A percentile compares a stretch with the other conserved stretches of the same genome.
Conservation (phyloP, 352 stramenopile species). For the Globisporangium rhizosaccharum region DNA sequence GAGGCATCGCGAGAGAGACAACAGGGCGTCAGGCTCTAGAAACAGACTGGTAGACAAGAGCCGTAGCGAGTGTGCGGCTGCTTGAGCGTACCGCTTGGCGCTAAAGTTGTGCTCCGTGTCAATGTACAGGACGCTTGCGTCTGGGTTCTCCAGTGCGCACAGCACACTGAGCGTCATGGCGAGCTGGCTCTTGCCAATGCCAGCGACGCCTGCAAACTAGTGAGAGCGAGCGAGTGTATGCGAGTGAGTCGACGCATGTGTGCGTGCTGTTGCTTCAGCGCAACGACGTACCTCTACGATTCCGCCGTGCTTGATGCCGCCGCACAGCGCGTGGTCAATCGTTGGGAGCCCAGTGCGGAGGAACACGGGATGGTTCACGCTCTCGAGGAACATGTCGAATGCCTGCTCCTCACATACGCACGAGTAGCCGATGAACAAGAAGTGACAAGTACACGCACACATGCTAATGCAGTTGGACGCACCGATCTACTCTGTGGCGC, state of each 20-base stretch:
- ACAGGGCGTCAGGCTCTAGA: not conserved
- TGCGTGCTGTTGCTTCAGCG: not conserved
- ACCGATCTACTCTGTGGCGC: conserved; percentile 40
- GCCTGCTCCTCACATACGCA: conserved; percentile 26
- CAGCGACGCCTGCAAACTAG: conserved; percentile 63
- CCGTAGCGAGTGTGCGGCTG: not conserved
- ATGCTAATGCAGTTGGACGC: not conserved
- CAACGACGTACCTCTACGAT: conserved; percentile 38
- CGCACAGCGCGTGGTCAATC: conserved; percentile 60
- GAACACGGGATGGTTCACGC: conserved; percentile 52
- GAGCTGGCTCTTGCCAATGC: conserved; percentile 72
- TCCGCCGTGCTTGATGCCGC: conserved; percentile 46
- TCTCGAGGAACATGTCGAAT: conserved; percentile 77
- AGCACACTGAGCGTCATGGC: conserved; percentile 70
- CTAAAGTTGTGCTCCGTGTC: conserved; percentile 74
- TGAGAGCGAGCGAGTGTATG: not conserved
- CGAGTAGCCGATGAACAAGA: not conserved
- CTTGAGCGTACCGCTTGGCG: conserved; percentile 38
- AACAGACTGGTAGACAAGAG: not conserved
- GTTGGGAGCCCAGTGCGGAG: conserved; percentile 55
- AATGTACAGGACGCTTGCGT: conserved; percentile 56
- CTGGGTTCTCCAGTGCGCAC: conserved; percentile 59
- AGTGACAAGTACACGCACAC: not conserved
- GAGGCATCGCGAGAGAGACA: not conserved
- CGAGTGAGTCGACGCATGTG: not conserved